These are phyloP conservation scores for Colletotrichum orbiculare DNA, from an alignment of 2,329 filamentous ascomycete species.

Conservation along the genomic window DNA sequence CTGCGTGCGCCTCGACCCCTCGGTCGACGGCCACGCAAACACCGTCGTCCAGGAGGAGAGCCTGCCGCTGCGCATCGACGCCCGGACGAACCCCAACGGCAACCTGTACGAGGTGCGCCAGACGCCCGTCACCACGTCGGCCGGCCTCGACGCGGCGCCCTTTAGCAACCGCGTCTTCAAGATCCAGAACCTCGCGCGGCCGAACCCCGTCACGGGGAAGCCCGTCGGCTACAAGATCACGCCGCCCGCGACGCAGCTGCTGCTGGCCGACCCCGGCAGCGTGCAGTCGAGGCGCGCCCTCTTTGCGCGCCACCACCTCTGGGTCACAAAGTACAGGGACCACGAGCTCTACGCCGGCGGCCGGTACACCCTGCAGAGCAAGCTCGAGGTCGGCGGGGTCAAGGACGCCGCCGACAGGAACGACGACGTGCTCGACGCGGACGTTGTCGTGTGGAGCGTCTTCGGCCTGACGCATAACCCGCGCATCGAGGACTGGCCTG, in stretches of 20 bases:
- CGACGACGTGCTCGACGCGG: conserved; percentile 60
- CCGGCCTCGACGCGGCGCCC: conserved; percentile 55
- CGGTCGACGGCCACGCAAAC: conserved; percentile 64
- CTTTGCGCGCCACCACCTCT: conserved; percentile 44
- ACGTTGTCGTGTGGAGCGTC: conserved; percentile 60
- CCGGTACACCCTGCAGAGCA: conserved; percentile 49
- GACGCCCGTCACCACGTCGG: conserved; percentile 54
- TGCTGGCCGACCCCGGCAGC: conserved; percentile 41
- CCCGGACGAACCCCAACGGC: conserved; percentile 60
- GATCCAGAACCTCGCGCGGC: conserved; percentile 32
- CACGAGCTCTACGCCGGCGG: conserved; percentile 46
- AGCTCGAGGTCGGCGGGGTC: conserved; percentile 37
- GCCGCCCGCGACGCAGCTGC: conserved; percentile 49
- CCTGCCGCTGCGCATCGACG: conserved; percentile 59
- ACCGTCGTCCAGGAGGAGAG: conserved; percentile 66
- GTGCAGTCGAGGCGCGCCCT: conserved; percentile 40
- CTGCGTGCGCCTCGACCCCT: conserved; percentile 63
- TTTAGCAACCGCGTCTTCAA: conserved; percentile 48
- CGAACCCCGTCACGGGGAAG: conserved; percentile 48
- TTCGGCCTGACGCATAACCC: conserved; percentile 66
- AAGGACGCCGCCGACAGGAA: conserved; percentile 46
- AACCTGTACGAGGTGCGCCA: conserved; percentile 55
- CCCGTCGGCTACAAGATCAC: conserved; percentile 51
- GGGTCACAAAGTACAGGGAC: conserved; percentile 44
- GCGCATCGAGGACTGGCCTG: conserved; percentile 67